A percentile compares a stretch with the other conserved stretches of the same genome.
These are phyloP conservation scores for Penicillium sp. DNA, from an alignment of 2,329 filamentous ascomycete species.

Conservation along the genomic window DNA sequence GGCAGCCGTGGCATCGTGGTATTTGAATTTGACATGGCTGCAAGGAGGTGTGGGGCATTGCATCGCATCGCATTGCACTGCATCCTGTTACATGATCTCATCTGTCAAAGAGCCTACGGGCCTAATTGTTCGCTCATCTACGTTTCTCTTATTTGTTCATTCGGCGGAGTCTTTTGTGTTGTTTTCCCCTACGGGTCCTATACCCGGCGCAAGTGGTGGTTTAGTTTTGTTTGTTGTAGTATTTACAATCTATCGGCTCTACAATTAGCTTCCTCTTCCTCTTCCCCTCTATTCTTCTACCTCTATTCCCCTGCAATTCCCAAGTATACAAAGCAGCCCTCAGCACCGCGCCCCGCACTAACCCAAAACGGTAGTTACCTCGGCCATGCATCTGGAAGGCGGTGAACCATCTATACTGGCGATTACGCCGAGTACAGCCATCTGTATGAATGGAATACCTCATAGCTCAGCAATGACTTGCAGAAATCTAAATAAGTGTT, in stretches of 20 bases:
- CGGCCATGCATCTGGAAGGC: not conserved
- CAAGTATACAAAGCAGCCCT: not conserved
- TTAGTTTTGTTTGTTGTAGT: conserved; percentile 8
- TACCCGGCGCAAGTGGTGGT: conserved; percentile 6
- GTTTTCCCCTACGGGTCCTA: not conserved
- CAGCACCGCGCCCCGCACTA: conserved; percentile 2
- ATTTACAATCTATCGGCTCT: conserved; percentile 1
- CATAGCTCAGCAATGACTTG: too few species aligned
- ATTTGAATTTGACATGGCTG: conserved; percentile 3
- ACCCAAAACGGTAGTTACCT: conserved; percentile 4
- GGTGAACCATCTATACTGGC: not conserved
- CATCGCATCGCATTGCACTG: conserved; percentile 16
- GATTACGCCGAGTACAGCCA: conserved; percentile 1
- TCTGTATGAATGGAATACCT: too few species aligned
- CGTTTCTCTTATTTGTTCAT: conserved; percentile 19
- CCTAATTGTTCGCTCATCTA: conserved; percentile 24
- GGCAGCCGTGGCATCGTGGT: not conserved
- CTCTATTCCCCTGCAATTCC: not conserved
- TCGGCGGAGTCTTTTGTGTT: conserved; percentile 20
- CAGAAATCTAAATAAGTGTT: too few species aligned
- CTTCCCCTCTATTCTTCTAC: not conserved
- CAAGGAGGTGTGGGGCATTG: not conserved
- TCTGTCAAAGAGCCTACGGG: conserved; percentile 25
- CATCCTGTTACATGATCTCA: conserved; percentile 22
- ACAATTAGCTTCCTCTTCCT: not conserved